Conservation (phyloP, 106 monocot genomes). For the Acanthochlamys bracteata region DNA sequence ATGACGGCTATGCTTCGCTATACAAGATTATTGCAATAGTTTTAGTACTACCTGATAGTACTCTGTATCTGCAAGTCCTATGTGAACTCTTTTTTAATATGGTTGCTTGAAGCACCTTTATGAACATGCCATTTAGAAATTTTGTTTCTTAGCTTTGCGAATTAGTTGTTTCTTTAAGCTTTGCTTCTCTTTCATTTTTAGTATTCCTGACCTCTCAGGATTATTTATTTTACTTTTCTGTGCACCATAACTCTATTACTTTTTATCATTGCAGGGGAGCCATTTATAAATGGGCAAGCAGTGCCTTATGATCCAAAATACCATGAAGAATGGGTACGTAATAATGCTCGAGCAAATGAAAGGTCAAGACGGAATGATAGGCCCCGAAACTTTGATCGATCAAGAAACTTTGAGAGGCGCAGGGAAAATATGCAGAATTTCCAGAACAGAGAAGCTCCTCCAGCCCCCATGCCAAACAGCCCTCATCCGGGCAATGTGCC, state of each 20-base stretch:
- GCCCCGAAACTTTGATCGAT: conserved; percentile 78
- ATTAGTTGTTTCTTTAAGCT: too few species aligned
- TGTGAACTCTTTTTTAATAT: too few species aligned
- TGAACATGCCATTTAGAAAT: too few species aligned
- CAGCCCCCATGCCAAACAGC: conserved; percentile 13
- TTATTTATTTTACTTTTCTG: neutral
- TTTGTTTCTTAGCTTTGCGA: too few species aligned
- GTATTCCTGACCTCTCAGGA: too few species aligned
- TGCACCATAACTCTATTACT: neutral
- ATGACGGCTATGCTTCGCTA: too few species aligned
- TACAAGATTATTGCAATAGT: too few species aligned
- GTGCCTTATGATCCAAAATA: conserved; percentile 89
- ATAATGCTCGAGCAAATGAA: conserved; percentile 73
- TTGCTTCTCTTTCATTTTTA: too few species aligned
- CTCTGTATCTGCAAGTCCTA: too few species aligned
- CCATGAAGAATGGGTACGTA: conserved; percentile 76
- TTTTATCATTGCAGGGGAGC: conserved; percentile 55
- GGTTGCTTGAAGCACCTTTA: too few species aligned
- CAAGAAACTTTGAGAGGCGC: conserved; percentile 79
- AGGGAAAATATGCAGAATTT: conserved; percentile 74
- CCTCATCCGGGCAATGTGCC: conserved; percentile 7
- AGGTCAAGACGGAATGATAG: conserved; percentile 80
- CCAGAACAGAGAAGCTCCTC: conserved; percentile 27
- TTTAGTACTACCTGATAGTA: too few species aligned
- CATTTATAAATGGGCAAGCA: conserved; percentile 88